Base-by-base conservation (phyloP, 345 rosid genomes). In the Odontarrhena argentea region DNA sequence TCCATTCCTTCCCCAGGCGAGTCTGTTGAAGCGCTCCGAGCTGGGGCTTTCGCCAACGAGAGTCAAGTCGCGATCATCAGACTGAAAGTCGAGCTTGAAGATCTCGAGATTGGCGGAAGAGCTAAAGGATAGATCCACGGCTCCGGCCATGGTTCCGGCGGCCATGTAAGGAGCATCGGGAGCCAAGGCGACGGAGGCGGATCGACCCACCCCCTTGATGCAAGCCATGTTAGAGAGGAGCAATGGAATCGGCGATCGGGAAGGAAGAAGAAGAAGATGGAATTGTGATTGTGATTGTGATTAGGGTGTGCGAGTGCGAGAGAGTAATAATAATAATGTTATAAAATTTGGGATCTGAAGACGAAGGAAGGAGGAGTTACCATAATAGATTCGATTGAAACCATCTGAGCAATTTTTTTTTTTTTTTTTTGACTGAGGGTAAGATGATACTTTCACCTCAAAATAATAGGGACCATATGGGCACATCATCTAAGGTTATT, bases 91-190 rank as follows among this genome's bases (percentile, higher is more conserved):
- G 42, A 95, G 86, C 83, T 87, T 82, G 74, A 95, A 95, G 84
- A 95, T 91, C 91, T 95, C 99, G 63, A 95, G 87, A 60, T 74
- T 84, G 14, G 97, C 96, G 14, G 97, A 85, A 8, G 98, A 91
- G 64, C 98, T 95, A 73, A 95, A 95, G 9, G 96, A 91, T 51
- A 81, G 85, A 85, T 95, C 99, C 74, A 95, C 97, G 11, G 97
- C 99, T 34, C 96, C 97, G 4, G 98, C 99, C 99, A 91, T 89
- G 65, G 99, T 95, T 5, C 99, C 99, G 25, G 99, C 96, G 9
- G 99, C 99, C 91, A 95, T 79, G 83, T 95, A 95, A 4, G 93
- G 97, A 46, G 90, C 87, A 25, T 91, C 98, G 76, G 97, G 99
- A 49, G 99, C 82, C 55, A 95, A 65, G 11, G 99, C 97, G 77